Evolutionary conservation across 2,329 filamentous ascomycete genomes (phyloP).

Genomic region (Colletotrichum somersetense): DNA sequence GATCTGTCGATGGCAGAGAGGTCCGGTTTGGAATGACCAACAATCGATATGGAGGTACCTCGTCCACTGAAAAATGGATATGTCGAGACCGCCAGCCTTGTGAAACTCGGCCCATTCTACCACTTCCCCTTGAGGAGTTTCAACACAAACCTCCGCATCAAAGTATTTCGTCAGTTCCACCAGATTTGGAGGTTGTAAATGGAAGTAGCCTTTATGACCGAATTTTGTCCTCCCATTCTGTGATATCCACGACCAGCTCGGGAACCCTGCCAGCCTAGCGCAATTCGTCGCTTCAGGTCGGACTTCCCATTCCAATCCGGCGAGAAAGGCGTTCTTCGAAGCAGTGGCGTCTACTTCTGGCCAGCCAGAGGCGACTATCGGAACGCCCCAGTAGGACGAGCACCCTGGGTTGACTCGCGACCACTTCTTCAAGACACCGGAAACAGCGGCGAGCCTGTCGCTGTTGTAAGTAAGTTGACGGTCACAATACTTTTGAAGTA

Average conservation of each 20-base stretch:
- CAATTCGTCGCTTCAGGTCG: not conserved
- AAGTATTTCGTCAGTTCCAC: not conserved
- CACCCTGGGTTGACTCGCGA: slow-evolving; percentile 8
- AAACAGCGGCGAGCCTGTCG: slow-evolving; percentile 15
- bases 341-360: not conserved
- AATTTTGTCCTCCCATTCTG: not conserved
- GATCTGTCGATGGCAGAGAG: not conserved
- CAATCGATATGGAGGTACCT: slow-evolving; percentile 14
- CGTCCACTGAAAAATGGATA: not conserved
- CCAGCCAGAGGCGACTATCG: slow-evolving; percentile 15
- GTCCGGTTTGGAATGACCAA: slow-evolving; percentile 9
- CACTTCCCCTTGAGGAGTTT: not conserved
- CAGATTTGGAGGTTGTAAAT: slow-evolving; percentile 2
- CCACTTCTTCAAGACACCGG: slow-evolving; percentile 13
- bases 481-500: slow-evolving; percentile 11
- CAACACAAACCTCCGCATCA: slow-evolving; percentile 10
- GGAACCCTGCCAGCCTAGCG: slow-evolving; percentile 2
- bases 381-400: slow-evolving; percentile 16
- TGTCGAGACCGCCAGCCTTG: not conserved
- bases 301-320: slow-evolving; percentile 6
- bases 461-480: slow-evolving; percentile 2
- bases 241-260: slow-evolving; percentile 21
- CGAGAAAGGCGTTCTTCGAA: slow-evolving; percentile 10
- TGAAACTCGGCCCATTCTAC: slow-evolving; percentile 7
- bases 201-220: slow-evolving; percentile 9